Base-by-base conservation (phyloP, 768 basidiomycete genomes). In the Baorangia bicolor region DNA sequence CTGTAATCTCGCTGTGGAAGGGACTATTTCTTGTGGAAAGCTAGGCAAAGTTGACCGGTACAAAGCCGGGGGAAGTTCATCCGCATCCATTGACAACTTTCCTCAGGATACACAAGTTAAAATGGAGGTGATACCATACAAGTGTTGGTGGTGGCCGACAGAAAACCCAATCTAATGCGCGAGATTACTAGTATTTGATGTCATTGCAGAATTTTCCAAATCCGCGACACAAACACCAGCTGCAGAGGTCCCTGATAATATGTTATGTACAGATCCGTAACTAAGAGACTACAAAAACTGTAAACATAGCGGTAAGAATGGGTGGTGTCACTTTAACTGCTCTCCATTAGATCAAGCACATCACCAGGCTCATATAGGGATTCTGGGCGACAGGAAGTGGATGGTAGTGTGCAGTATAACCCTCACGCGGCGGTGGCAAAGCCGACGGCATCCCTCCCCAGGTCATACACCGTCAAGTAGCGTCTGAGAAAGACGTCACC, bases 401-500 rank as follows among this genome's bases (percentile, higher is more conserved):
- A 38, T 2, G 5, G 11, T 33, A 27, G n/a, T 47, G 38, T 42
- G 34, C 28, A 46, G 42, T 13, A 49, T 18, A 35, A 27, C n/a
- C 30, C 51, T 74, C 58, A 78, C n/a, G 49, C 61, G 20, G 78
- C 64, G n/a, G 54, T 54, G 23, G 93, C 94, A 62, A 95, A 94
- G 40, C 92, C 94, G 58, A 96, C 89, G 38, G 92, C 92, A 70
- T 93, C 62, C 59, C 74, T 77, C 33, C 79, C 86, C 25, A 88
- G 79, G 65, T 94, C 91, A 64, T 92, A 94, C n/a, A 94, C 89
- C n/a, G 90, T 92, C 74, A 80, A 91, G 73, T 88, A 94, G 68
- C 86, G 90, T 72, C 95, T 88, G 51, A 97, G 85, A 85, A 96
- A 97, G 57, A 86, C 89, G 63, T 95, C 91, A 64, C 91, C 87